Conservation (phyloP, 805 yeast species). For the Candida berthetii region DNA sequence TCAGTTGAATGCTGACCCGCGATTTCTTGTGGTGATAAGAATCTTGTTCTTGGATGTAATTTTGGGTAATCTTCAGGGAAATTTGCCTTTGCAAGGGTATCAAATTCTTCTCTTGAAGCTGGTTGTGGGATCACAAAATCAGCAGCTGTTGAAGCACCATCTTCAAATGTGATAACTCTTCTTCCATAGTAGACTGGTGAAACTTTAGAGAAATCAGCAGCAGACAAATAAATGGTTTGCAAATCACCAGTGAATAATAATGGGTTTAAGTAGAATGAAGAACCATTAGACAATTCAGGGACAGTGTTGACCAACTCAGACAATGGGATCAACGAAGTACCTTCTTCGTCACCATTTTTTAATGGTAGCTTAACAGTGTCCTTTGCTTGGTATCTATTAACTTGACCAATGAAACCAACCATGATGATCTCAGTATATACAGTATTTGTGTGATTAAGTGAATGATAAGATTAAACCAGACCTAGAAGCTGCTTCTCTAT, state of each 20-base stretch:
- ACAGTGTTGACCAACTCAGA: constrained; percentile 18
- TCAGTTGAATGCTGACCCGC: constrained; percentile 25
- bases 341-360: constrained; percentile 9
- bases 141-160: constrained; percentile 68
- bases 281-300: constrained; percentile 40
- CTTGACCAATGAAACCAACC: constrained; percentile 24
- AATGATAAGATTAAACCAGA: too few species aligned
- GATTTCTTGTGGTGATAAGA: constrained; percentile 41
- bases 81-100: constrained; percentile 30
- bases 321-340: constrained; percentile 14
- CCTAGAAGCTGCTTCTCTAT: too few species aligned
- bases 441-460: too few species aligned
- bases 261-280: constrained; percentile 56
- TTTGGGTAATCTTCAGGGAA: constrained; percentile 49
- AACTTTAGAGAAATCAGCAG: constrained; percentile 41
- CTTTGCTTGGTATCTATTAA: constrained; percentile 13
- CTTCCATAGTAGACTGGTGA: constrained; percentile 72
- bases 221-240: constrained; percentile 69
- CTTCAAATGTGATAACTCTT: constrained; percentile 48
- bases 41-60: constrained; percentile 66
- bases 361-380: constrained; percentile 20
- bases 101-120: constrained; percentile 21
- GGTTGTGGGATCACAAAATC: constrained; percentile 56
- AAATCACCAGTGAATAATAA: constrained; percentile 63
- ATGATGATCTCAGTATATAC: constrained; percentile 1